Base-by-base conservation (phyloP, 768 basidiomycete genomes). In the Trametes coccinea region DNA sequence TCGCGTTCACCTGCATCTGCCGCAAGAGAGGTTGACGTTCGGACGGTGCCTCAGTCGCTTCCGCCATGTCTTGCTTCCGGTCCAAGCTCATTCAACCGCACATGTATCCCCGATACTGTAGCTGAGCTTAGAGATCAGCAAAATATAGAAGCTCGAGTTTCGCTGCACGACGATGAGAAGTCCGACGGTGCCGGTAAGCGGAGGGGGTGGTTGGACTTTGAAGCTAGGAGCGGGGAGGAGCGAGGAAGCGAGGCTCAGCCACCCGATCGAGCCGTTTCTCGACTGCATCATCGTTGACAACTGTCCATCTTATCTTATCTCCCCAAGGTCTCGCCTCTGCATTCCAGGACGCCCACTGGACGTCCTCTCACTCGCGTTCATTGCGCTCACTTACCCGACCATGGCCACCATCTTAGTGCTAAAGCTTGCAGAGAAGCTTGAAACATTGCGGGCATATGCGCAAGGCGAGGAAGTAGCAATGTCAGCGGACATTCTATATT, bases 1-100 rank as follows among this genome's bases (percentile, higher is more conserved):
- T 89, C 44, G 73, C 68, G 40, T 84, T 84, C 48, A 85, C 81
- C 74, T 79, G 80, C 75, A 77, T 83, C 68, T 74, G 84, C 67
- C 66, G 74, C 66, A 71, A 78, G n/a, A 83, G 72, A 14, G 79
- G 77, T 64, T 75, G 74, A 30, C 64, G 70, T 63, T 80, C 75
- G n/a, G 60, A 44, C 30, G 50, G 62, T n/a, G 61, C 54, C 41
- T 66, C 60, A 0, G 60, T 60, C 41, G 49, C 57, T 48, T 64
- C 62, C 43, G 62, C 41, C 62, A 58, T 56, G 14, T 41, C 49
- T 29, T 56, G 49, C 48, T 29, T 17, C 30, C 8, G 48, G 27
- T 63, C 59, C 30, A 27, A 40, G 49, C 30, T 60, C 61, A 53
- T 62, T 58, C 52, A 62, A 34, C 34, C 30, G 16, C 11, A 27